Conservation (phyloP, 2,329 filamentous ascomycete species). For the Calonectria pteridis region DNA sequence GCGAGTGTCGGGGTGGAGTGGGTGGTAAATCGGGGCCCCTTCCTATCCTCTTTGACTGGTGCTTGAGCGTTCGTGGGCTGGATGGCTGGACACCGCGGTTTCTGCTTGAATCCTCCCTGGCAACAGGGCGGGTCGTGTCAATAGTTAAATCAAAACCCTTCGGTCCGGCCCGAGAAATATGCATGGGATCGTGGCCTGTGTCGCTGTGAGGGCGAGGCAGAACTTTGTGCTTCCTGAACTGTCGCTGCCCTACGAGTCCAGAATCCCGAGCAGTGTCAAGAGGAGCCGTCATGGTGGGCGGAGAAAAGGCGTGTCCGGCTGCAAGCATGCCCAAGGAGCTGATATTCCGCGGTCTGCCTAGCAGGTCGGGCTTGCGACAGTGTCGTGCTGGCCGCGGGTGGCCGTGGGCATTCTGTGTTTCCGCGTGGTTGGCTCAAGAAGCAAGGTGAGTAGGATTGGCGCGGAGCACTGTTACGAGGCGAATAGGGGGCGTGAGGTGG, state of each 20-base stretch:
- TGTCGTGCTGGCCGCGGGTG: constrained; percentile 27
- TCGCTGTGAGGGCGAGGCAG: constrained; percentile 53
- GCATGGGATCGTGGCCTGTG: constrained; percentile 39
- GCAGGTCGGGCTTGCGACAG: constrained; percentile 40
- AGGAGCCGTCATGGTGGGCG: constrained; percentile 51
- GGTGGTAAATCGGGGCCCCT: constrained; percentile 67
- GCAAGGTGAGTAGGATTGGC: constrained; percentile 32
- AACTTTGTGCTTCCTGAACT: constrained; percentile 62
- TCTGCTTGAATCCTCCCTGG: constrained; percentile 24
- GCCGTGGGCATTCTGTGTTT: constrained; percentile 43
- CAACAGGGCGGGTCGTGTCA: constrained; percentile 44
- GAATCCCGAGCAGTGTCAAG: constrained; percentile 45
- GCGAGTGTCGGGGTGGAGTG: constrained; percentile 73
- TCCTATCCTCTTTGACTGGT: constrained; percentile 56
- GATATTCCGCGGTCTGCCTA: constrained; percentile 21
- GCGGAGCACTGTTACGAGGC: constrained; percentile 25
- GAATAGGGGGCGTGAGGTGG: constrained; percentile 33
- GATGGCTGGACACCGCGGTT: constrained; percentile 49
- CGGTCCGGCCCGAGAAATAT: constrained; percentile 38
- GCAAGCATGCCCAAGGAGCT: constrained; percentile 44
- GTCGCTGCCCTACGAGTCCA: constrained; percentile 48
- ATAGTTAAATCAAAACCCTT: constrained; percentile 42
- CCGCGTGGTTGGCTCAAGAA: constrained; percentile 30
- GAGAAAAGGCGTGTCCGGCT: constrained; percentile 41
- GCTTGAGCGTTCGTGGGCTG: constrained; percentile 56